Evolutionary conservation across 176 grass and related monocot species (phyloP).

Genomic region (Rhynchospora tenuis): DNA sequence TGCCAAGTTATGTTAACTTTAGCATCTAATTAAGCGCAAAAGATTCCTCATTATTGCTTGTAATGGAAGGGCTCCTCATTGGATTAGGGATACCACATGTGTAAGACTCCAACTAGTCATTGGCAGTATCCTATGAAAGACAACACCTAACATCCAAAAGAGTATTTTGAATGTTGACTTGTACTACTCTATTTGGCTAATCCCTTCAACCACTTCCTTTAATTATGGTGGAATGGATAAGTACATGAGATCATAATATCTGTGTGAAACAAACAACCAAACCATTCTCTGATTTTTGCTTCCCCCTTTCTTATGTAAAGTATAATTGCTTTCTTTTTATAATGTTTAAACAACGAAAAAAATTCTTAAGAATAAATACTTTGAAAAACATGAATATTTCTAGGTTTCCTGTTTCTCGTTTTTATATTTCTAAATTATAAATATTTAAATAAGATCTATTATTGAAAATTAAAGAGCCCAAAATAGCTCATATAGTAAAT

Average conservation of each 20-base stretch:
- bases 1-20: not conserved
- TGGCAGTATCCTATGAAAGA: not conserved
- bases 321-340: not conserved
- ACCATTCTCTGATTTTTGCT: not conserved
- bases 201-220: not conserved
- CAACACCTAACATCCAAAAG: not conserved
- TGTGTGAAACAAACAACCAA: not conserved
- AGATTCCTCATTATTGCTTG: not conserved
- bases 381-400: too few species aligned
- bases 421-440: too few species aligned
- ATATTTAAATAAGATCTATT: not conserved
- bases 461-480: too few species aligned
- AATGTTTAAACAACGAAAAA: too few species aligned
- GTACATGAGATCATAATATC: not conserved
- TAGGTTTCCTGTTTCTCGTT: too few species aligned
- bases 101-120: not conserved
- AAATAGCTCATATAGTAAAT: too few species aligned
- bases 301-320: not conserved
- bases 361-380: too few species aligned
- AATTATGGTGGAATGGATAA: constrained; percentile 2
- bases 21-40: not conserved
- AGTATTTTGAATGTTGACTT: not conserved
- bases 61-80: not conserved
- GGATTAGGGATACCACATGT: not conserved
- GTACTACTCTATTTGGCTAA: not conserved